Conservation (phyloP, 2,329 filamentous ascomycete genomes). For the Fusarium citri region DNA sequence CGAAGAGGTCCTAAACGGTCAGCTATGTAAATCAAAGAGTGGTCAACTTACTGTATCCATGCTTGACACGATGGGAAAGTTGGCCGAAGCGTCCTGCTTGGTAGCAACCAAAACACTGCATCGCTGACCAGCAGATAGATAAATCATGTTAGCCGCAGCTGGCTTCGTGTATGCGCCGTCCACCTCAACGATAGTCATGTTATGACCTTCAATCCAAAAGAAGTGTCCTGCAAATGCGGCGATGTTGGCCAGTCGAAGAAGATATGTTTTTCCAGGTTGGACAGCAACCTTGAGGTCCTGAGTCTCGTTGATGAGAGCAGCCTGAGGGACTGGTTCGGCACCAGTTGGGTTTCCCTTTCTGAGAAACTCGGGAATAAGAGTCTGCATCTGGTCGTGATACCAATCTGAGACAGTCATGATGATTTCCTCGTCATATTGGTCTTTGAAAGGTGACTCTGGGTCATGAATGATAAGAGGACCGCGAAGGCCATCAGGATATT, state of each 20-base stretch:
- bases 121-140: constrained; percentile 75
- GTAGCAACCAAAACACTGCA: constrained; percentile 72
- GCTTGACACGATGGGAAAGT: constrained; percentile 75
- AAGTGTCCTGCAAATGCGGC: constrained; percentile 77
- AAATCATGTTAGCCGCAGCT: constrained; percentile 70
- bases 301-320: constrained; percentile 78
- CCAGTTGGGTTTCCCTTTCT: constrained; percentile 66
- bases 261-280: constrained; percentile 69
- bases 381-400: constrained; percentile 72
- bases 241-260: constrained; percentile 66
- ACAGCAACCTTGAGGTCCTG: constrained; percentile 69
- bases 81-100: constrained; percentile 67
- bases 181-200: constrained; percentile 76
- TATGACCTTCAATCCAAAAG: constrained; percentile 74
- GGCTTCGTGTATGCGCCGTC: constrained; percentile 77
- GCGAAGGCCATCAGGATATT: constrained; percentile 78
- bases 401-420: constrained; percentile 76
- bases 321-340: constrained; percentile 74
- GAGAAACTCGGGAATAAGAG: constrained; percentile 61
- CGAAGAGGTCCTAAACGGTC: constrained; percentile 69
- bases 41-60: constrained; percentile 70
- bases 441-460: constrained; percentile 65
- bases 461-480: constrained; percentile 75
- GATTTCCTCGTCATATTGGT: constrained; percentile 71
- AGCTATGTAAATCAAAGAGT: not conserved